Base-by-base conservation (phyloP, 2,329 filamentous ascomycete species). In the Pseudocercospora eumusae region DNA sequence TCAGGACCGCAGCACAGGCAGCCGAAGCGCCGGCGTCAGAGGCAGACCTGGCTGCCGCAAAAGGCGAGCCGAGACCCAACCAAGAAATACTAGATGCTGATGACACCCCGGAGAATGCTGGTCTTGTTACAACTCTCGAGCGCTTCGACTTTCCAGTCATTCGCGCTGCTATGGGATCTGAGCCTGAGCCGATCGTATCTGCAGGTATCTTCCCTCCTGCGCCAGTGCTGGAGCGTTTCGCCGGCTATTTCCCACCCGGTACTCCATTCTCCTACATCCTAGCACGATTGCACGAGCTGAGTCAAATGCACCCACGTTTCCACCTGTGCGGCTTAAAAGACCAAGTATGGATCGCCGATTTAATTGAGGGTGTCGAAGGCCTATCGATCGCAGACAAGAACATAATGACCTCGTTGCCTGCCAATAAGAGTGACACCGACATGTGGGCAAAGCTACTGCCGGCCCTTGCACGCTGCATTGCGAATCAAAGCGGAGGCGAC, bases 191-290 rank as follows among this genome's bases (percentile, higher is more conserved):
- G 4, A 83, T 98, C 56, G 79, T 79, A 49, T 82, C 84, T 1
- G 93, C 92, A 0, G 91, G 89, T 23, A 81, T 98, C 40, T 82
- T 88, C 54, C 91, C 93, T 3, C 90, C 92, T 0, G 81, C 85
- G 1, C 75, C 82, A 25, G 82, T 92, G 2, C 80, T 96, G 33
- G 86, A 95, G 71, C 84, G 85, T 7, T 95, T 98, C 72, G 84
- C 90, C 1, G 83, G 85, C 2, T 95, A 93, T 73, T 96, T 96
- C 70, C 91, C 93, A 0, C 84, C 86, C 0, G 83, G 84, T 5
- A 93, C 91, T 0, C 91, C 93, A 0, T 89, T 98, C 68, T 89
- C 87, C 66, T 96, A 92, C 71, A 87, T 98, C 62, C 77, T 98
- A 60, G 81, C 88, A 64, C 89, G 90, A 2, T 80, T 98, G 54